Conservation (phyloP, 495 filamentous ascomycete species). For the Aspergillus bertholletiae region DNA sequence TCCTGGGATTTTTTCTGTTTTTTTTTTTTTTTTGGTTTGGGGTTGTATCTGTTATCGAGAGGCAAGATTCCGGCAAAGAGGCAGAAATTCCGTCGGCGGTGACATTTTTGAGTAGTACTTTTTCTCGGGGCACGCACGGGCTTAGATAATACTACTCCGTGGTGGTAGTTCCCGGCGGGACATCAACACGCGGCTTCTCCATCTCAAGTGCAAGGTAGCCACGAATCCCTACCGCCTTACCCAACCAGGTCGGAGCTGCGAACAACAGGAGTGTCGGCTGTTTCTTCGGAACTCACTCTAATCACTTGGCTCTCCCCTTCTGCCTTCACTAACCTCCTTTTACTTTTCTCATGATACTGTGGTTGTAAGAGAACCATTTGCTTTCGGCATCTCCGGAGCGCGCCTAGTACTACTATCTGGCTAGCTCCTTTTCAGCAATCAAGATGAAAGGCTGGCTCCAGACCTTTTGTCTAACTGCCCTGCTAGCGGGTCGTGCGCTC, state of each 20-base stretch:
- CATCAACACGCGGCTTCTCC: conserved; percentile 33
- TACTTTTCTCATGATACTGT: conserved; percentile 12
- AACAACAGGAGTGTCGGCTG: conserved; percentile 1
- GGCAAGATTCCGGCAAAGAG: conserved; percentile 3
- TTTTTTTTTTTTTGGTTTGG: too few species aligned
- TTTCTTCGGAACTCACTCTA: neutral
- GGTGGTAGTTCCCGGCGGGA: conserved; percentile 8
- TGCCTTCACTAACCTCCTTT: neutral
- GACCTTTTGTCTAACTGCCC: conserved; percentile 45
- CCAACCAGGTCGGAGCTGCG: neutral
- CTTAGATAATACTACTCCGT: conserved; percentile 24
- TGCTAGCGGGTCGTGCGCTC: conserved; percentile 50
- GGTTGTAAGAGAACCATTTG: conserved; percentile 5
- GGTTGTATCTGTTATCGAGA: neutral
- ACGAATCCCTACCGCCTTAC: conserved; percentile 10
- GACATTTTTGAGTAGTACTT: neutral
- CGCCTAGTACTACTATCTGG: conserved; percentile 5
- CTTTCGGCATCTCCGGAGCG: conserved; percentile 23
- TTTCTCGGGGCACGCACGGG: conserved; percentile 10
- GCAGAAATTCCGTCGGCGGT: conserved; percentile 18
- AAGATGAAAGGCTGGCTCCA: conserved; percentile 54
- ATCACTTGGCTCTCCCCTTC: neutral
- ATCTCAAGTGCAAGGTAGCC: conserved; percentile 22
- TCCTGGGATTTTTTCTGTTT: neutral
- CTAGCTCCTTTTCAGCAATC: conserved; percentile 25